These are phyloP conservation scores for Voacanga thouarsii DNA, from an alignment of 257 asterid genomes.

Conservation along the genomic window DNA sequence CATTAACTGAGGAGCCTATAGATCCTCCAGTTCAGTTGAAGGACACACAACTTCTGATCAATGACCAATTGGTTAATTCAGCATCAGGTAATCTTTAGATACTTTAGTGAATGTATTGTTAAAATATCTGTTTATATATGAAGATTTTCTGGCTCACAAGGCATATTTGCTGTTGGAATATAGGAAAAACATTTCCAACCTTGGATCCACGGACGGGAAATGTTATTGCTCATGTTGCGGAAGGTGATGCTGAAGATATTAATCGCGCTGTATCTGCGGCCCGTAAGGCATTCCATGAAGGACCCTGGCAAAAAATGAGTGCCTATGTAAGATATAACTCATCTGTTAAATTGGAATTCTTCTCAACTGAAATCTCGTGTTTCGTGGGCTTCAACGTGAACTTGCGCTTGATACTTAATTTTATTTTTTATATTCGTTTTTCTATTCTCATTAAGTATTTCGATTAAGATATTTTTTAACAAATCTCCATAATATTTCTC, in stretches of 20 bases:
- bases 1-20: conserved; percentile 46
- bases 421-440: no score
- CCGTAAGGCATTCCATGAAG: conserved; percentile 75
- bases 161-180: neutral
- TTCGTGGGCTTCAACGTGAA: no score
- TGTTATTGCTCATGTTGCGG: conserved; percentile 67
- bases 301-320: conserved; percentile 85
- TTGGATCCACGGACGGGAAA: conserved; percentile 73
- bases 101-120: no score
- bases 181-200: conserved; percentile 79
- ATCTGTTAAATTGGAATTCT: neutral
- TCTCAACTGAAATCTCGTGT: no score
- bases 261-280: conserved; percentile 80
- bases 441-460: neutral
- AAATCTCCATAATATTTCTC: no score
- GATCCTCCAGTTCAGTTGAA: conserved; percentile 47
- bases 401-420: no score
- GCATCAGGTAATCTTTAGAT: conserved; percentile 50
- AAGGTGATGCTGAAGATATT: conserved; percentile 68
- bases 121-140: no score
- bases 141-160: no score
- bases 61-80: conserved; percentile 73
- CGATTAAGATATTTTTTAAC: no score
- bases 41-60: conserved; percentile 66
- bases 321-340: conserved; percentile 47